Conservation (phyloP, 2,329 filamentous ascomycete genomes). For the Arthrinium puccinioides region DNA sequence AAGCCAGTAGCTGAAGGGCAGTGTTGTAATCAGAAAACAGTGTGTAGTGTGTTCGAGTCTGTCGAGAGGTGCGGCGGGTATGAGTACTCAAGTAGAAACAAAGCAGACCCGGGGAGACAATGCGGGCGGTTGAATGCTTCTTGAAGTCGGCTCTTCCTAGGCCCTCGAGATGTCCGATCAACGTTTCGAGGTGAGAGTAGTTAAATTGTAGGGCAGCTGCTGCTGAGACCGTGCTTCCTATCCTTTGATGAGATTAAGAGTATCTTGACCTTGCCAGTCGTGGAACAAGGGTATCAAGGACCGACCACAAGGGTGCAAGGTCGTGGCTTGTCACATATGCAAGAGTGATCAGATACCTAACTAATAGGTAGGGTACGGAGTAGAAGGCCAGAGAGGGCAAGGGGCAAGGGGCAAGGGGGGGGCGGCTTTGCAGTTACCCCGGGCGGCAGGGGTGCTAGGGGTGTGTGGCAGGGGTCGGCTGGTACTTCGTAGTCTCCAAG, state of each 20-base stretch:
- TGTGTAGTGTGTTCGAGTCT: too few species aligned
- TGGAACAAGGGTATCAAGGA: not conserved
- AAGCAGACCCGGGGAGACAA: too few species aligned
- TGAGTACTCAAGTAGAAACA: not conserved
- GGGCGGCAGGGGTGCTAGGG: too few species aligned
- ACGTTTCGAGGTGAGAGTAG: slow-evolving; percentile 2
- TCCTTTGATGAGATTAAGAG: slow-evolving; percentile 2
- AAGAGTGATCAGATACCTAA: slow-evolving; percentile 1
- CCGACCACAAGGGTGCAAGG: not conserved
- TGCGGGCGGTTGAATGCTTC: slow-evolving; percentile 3
- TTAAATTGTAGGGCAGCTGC: slow-evolving; percentile 3
- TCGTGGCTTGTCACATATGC: not conserved
- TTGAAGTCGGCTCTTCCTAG: not conserved
- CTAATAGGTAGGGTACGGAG: slow-evolving; percentile 1
- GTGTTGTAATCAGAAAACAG: too few species aligned
- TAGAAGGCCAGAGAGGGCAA: not conserved
- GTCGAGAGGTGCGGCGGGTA: too few species aligned
- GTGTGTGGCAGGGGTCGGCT: slow-evolving; percentile 2
- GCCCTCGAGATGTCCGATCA: not conserved
- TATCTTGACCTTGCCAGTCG: not conserved
- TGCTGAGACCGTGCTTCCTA: slow-evolving; percentile 2
- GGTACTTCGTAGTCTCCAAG: not conserved
- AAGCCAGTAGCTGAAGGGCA: too few species aligned
- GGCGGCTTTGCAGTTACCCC: too few species aligned
- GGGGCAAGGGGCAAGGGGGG: too few species aligned